Base-by-base conservation (phyloP, 2,329 filamentous ascomycete species). In the Scorias spongiosa region DNA sequence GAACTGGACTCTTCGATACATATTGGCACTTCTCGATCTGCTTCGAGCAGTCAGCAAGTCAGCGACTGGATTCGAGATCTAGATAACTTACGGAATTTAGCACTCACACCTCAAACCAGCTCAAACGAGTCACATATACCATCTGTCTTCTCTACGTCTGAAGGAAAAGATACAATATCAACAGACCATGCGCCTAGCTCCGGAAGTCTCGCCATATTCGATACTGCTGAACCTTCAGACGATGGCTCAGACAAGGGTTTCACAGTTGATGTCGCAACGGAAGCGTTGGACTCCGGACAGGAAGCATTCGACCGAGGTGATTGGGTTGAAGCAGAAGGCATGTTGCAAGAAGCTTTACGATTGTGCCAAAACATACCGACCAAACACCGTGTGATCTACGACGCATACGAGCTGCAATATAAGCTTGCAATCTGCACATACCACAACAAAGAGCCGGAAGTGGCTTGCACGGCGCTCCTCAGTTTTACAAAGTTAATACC, bases 391-490 rank as follows among this genome's bases (percentile, higher is more conserved):
- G 38, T 39, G 30, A 53, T 55, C 15, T 57, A 51, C 44, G 48
- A 58, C 41, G 43, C 54, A 2, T 57, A 52, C 42, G 46, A 44
- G 45, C 42, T 59, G 11, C 49, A 54, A n/a, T 59, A 54, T 41
- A 54, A 50, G 42, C 51, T 59, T 20, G 54, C 53, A 32, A 48
- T 57, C 38, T 58, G 54, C 41, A 44, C 54, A 18, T 58, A 54
- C 44, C 44, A 58, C 29, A 54, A 45, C 2, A 48, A 52, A 44
- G 47, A 52, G 12, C 39, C 49, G 36, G 40, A 18, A 2, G 49
- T 48, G 34, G 54, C 54, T 10, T 49, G 56, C 48, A 45, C 46
- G 40, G 51, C 52, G 37, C 51, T 59, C 10, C 32, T 36, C 17
- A 14, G 39, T 47, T 10, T 15, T 47, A 8, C 44, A 47, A 29